Conservation (phyloP, 352 stramenopile genomes). For the Phytophthora niederhauseri region DNA sequence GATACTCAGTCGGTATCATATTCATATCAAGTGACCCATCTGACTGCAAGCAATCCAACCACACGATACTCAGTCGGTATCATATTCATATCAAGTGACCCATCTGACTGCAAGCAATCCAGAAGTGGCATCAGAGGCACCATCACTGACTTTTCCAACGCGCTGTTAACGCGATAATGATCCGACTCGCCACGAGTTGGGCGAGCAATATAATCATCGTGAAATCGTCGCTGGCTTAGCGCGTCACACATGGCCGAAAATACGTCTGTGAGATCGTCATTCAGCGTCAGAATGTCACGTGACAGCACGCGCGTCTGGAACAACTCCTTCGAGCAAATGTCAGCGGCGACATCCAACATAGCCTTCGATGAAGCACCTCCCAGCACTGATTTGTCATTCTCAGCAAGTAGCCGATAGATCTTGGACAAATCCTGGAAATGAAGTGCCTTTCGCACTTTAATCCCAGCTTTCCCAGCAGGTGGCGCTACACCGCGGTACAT, state of each 20-base stretch:
- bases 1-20: slow-evolving; percentile 3
- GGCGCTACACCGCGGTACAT: slow-evolving; percentile 22
- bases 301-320: slow-evolving; percentile 37
- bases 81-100: slow-evolving; percentile 16
- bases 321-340: slow-evolving; percentile 24
- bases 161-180: slow-evolving; percentile 26
- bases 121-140: slow-evolving; percentile 35
- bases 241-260: slow-evolving; percentile 30
- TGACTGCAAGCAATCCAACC: slow-evolving; percentile 28
- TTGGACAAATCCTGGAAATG: slow-evolving; percentile 34
- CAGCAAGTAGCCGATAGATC: slow-evolving; percentile 22
- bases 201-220: slow-evolving; percentile 29
- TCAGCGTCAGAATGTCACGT: slow-evolving; percentile 34
- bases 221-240: not conserved
- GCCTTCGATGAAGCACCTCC: slow-evolving; percentile 12
- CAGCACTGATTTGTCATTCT: slow-evolving; percentile 28
- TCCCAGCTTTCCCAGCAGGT: slow-evolving; percentile 4
- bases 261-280: slow-evolving; percentile 36
- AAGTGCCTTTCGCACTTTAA: slow-evolving; percentile 30
- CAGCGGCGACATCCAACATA: slow-evolving; percentile 16
- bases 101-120: slow-evolving; percentile 37
- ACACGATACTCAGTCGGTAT: slow-evolving; percentile 6
- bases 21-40: slow-evolving; percentile 30
- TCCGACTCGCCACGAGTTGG: slow-evolving; percentile 10
- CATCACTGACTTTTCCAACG: slow-evolving; percentile 33